These are phyloP conservation scores for Aspergillus proliferans DNA, from an alignment of 2,329 filamentous ascomycete species.

Conservation along the genomic window DNA sequence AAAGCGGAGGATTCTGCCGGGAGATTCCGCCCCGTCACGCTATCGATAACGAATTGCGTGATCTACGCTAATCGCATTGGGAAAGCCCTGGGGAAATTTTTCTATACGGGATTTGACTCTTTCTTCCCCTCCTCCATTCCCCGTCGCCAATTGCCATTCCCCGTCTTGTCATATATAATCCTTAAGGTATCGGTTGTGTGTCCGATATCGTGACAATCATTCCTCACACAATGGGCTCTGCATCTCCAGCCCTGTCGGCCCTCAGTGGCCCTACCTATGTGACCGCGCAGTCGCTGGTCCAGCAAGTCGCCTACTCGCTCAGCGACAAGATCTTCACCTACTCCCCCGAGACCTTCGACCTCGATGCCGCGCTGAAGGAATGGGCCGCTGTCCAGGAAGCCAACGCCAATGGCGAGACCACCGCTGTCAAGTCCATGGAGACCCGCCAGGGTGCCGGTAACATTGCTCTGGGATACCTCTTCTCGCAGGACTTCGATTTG, in stretches of 20 bases:
- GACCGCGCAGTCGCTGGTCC: constrained; percentile 86
- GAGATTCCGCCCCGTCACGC: constrained; percentile 8
- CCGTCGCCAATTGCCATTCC: constrained; percentile 8
- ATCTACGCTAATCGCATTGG: constrained; percentile 28
- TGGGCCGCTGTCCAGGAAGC: constrained; percentile 66
- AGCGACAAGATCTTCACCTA: constrained; percentile 98
- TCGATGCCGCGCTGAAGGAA: constrained; percentile 73
- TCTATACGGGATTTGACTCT: constrained; percentile 17
- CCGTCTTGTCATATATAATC: constrained; percentile 17
- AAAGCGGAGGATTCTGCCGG: constrained; percentile 16
- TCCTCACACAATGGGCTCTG: constrained; percentile 23
- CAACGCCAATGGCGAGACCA: constrained; percentile 77
- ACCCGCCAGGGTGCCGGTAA: constrained; percentile 83
- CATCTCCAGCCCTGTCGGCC: constrained; percentile 43
- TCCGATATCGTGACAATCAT: constrained; percentile 21
- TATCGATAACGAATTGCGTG: constrained; percentile 32
- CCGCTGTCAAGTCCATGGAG: constrained; percentile 73
- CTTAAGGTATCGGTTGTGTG: constrained; percentile 17
- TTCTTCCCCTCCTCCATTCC: constrained; percentile 3
- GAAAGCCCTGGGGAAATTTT: constrained; percentile 19
- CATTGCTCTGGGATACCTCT: constrained; percentile 92
- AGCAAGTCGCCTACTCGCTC: constrained; percentile 90
- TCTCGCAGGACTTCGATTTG: constrained; percentile 92
- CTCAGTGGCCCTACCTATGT: constrained; percentile 87
- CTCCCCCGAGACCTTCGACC: constrained; percentile 86